These are phyloP conservation scores for Hypoxylon sp. DNA, from an alignment of 2,329 filamentous ascomycete genomes.

Conservation along the genomic window DNA sequence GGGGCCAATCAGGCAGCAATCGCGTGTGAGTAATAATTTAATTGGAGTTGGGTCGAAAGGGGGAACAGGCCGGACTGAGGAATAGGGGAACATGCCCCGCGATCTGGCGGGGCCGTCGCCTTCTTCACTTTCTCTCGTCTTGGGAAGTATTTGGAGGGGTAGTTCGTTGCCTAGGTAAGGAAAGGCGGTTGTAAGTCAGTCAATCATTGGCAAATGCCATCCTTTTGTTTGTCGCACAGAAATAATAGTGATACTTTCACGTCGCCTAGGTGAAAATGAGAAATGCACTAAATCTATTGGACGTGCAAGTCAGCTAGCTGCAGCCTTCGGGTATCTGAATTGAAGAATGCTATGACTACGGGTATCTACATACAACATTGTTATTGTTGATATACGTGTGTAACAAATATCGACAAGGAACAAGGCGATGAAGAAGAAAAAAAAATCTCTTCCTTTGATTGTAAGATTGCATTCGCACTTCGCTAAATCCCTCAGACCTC, in stretches of 20 bases:
- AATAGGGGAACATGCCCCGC: conserved; percentile 36
- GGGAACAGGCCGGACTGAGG: conserved; percentile 8
- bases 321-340: conserved; percentile 26
- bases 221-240: conserved; percentile 42
- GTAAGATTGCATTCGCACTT: conserved; percentile 23
- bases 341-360: conserved; percentile 19
- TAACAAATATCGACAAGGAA: conserved; percentile 29
- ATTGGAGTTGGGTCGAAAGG: conserved; percentile 42
- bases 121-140: conserved; percentile 9
- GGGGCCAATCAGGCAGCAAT: conserved; percentile 46
- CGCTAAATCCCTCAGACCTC: conserved; percentile 32
- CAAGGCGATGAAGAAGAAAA: conserved; percentile 11
- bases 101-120: conserved; percentile 23
- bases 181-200: not conserved
- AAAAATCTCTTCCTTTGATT: conserved; percentile 9
- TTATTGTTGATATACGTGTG: not conserved
- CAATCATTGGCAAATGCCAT: conserved; percentile 42
- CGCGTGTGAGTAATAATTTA: conserved; percentile 39
- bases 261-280: conserved; percentile 26
- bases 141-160: conserved; percentile 25
- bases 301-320: conserved; percentile 15
- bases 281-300: conserved; percentile 36
- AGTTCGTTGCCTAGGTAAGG: conserved; percentile 30
- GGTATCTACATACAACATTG: conserved; percentile 23
- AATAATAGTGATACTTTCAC: conserved; percentile 24